phyloP scores from a whole-genome alignment of 257 asterid species.

The Primulina eburnea region DNA sequence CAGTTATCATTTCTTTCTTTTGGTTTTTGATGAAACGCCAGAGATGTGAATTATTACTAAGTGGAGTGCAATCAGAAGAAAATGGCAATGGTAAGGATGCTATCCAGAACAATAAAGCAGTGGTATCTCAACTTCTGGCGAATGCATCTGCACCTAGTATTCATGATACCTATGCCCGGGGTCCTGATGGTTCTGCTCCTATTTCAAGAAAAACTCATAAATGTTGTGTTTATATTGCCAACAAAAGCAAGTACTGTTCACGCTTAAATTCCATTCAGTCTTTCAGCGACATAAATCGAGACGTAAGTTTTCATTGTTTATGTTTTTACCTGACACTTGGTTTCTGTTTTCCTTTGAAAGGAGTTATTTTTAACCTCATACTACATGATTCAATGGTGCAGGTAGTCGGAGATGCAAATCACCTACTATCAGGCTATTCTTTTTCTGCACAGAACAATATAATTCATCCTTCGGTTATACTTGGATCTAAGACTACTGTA shows the following conservation, averaged over 20 bases:
- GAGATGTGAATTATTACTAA: conserved; percentile 70
- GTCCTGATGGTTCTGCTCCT: conserved; percentile 53
- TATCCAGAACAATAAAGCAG: conserved; percentile 49
- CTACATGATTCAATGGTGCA: conserved; percentile 32
- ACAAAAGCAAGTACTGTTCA: conserved; percentile 84
- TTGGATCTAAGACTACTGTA: conserved; percentile 93
- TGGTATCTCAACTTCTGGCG: conserved; percentile 77
- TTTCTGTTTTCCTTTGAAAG: conserved; percentile 6
- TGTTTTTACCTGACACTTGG: conserved; percentile 18
- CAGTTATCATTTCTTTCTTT: conserved; percentile 15
- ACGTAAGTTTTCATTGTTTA: conserved; percentile 48
- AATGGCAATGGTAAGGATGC: conserved; percentile 62
- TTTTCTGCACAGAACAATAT: conserved; percentile 87
- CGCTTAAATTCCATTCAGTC: conserved; percentile 87
- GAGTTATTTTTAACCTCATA: background rate
- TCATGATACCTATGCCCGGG: conserved; percentile 69
- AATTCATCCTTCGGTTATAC: conserved; percentile 67
- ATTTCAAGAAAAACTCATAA: conserved; percentile 61
- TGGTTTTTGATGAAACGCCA: conserved; percentile 38
- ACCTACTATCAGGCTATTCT: conserved; percentile 63
- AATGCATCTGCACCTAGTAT: conserved; percentile 88
- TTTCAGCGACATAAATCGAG: conserved; percentile 84
- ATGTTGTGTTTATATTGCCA: conserved; percentile 87
- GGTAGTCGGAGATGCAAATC: conserved; percentile 93
- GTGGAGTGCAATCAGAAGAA: conserved; percentile 77